phyloP scores from a whole-genome alignment of 441 rosid species.

The Macaranga tanarius region DNA sequence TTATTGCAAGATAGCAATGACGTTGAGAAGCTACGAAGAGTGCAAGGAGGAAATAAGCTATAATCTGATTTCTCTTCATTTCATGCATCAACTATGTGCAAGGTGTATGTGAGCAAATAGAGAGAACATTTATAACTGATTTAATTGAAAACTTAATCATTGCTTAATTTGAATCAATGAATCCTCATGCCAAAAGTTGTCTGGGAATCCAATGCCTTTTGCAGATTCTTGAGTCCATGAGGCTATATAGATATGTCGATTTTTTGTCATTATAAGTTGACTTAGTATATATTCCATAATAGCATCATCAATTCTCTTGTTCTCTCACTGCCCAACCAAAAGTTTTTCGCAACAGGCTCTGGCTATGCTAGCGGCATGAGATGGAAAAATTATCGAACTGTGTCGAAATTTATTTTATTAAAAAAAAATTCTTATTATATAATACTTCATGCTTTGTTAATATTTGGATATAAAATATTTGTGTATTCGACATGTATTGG shows the following conservation, averaged over 20 bases:
- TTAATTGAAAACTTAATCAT: background rate
- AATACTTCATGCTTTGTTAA: background rate
- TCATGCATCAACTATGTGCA: background rate
- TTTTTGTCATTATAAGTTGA: slow-evolving; percentile 14
- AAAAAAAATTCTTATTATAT: too few species aligned
- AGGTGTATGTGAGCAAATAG: background rate
- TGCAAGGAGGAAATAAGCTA: slow-evolving; percentile 15
- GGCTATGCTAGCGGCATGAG: background rate
- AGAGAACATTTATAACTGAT: slow-evolving; percentile 15
- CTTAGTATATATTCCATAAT: background rate
- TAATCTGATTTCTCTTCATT: slow-evolving; percentile 24
- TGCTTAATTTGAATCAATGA: slow-evolving; percentile 6
- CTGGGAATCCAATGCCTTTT: slow-evolving; percentile 16
- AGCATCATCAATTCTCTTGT: background rate
- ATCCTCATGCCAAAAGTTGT: background rate
- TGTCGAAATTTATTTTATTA: too few species aligned
- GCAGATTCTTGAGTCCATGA: background rate
- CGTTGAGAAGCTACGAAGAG: slow-evolving; percentile 21
- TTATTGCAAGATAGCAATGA: slow-evolving; percentile 3
- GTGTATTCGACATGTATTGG: too few species aligned
- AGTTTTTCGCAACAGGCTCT: background rate
- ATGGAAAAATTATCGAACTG: too few species aligned
- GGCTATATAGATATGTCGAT: background rate
- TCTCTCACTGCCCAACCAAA: background rate
- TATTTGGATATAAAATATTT: background rate